Evolutionary conservation across 352 stramenopile species (phyloP), one percentile per base, ranked within the genome.

Genomic region (Phytophthora tentaculata): DNA sequence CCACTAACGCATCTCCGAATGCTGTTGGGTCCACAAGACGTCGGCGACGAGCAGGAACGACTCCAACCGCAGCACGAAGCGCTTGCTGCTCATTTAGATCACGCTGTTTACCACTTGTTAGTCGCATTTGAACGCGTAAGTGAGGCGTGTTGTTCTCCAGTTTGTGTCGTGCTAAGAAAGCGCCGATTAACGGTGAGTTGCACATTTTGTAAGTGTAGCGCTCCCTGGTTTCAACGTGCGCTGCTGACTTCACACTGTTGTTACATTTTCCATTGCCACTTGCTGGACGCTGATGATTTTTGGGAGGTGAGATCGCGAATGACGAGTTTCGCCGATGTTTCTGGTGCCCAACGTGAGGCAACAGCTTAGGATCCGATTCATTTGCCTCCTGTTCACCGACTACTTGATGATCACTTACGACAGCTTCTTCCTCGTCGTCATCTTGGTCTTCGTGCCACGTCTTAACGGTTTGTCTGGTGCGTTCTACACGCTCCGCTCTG

Each of bases 161-260:
- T 9, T 88, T 57, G 48, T 90, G 82, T 1, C 71, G 67, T 52
- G 77, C 73, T 24, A 91, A 59, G 45, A 91, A 91, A 8, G 73
- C 74, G 2, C 74, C 65, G 16, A 92, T 81, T 5, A 92, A 52
- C 4, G 84, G 84, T 16, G 82, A 92, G 59, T 92, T 88, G 49
- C 73, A 81, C 77, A 92, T 83, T 69, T 81, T 69, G 47, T 89
- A 90, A 8, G 77, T 78, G 23, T 54, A 78, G 1, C 84, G 80
- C 57, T 91, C 81, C 7, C 74, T 73, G 0, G 73, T 87, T 55
- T 91, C 69, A 17, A 88, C 47, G 20, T 70, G 73, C 55, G 53
- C 47, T 59, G 66, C 22, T 2, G 41, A 17, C 28, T 59, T 50
- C 20, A 32, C 20, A 20, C 7, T 23, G 17, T 12, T 41, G 14